A percentile compares a stretch with the other conserved stretches of the same genome.
These are phyloP conservation scores for Coniochaeta pulveracea DNA, from an alignment of 2,329 filamentous ascomycete genomes.

Conservation along the genomic window DNA sequence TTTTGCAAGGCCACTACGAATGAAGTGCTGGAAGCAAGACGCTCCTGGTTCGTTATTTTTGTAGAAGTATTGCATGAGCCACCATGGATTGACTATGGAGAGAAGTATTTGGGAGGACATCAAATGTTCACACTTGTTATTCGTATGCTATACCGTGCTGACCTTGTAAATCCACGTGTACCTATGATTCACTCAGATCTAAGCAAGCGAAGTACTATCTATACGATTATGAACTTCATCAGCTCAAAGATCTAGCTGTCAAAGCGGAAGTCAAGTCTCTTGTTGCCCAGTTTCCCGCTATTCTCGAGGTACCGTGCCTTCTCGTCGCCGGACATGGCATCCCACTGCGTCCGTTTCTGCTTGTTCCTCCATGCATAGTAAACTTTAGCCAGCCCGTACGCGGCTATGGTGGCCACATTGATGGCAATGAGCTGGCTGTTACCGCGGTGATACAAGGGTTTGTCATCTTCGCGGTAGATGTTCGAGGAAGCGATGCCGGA, in stretches of 20 bases:
- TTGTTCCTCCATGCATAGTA: conserved; percentile 41
- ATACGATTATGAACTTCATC: too few species aligned
- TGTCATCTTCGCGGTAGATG: conserved; percentile 21
- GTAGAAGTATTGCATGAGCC: too few species aligned
- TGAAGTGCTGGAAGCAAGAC: too few species aligned
- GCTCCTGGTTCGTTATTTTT: too few species aligned
- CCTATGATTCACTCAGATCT: too few species aligned
- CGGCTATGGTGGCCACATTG: conserved; percentile 32
- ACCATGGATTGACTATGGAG: too few species aligned
- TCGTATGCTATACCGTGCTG: too few species aligned
- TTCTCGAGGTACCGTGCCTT: conserved; percentile 19
- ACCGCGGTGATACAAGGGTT: conserved; percentile 10
- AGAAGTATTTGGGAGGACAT: too few species aligned
- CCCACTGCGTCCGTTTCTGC: conserved; percentile 32
- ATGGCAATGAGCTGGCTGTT: conserved; percentile 15
- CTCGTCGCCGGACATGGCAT: conserved; percentile 30
- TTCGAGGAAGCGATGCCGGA: conserved; percentile 16
- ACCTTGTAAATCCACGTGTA: too few species aligned
- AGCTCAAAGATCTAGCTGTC: conserved; percentile 18
- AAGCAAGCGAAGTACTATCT: too few species aligned
- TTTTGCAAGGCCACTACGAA: too few species aligned
- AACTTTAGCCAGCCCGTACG: conserved; percentile 36
- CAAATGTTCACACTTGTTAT: too few species aligned
- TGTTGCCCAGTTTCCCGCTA: conserved; percentile 31
- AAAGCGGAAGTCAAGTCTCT: conserved; percentile 29